Evolutionary conservation across 441 rosid species (phyloP), one percentile per base, ranked within the genome.

Genomic region (Erodium chrysanthum): DNA sequence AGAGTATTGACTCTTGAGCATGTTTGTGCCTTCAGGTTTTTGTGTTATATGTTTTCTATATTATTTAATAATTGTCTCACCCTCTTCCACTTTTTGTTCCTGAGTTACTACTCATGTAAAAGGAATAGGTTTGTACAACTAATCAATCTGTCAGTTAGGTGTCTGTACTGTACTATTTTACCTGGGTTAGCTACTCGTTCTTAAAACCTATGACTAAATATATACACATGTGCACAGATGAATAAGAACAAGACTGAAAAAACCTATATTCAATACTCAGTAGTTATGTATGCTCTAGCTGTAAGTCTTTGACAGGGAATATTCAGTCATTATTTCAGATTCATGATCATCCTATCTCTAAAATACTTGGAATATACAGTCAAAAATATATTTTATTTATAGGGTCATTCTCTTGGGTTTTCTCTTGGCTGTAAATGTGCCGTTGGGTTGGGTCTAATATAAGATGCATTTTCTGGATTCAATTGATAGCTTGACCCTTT

Each of bases 11-110:
- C 23, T 52, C 18, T 17, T 17, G 2, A 52, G 63, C 63, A 58
- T 58, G 63, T 58, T 58, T 58, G 63, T 22, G 63, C 63, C 22
- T 58, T 56, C 61, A 7, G 29, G 61, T 20, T 56, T 54, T 56
- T 8, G 27, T 56, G 61, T 56, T 56, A 56, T 14, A 18, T 56
- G 27, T 20, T 56, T 56, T 21, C 10, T 11, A 6, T 21, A 56
- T 22, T 22, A 22, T 22, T 58, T 58, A 58, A 21, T 21, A 1
- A 31, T 31, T 11, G 15, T 12, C 6, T 4, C 23, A 11, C 22
- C 63, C 63, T 15, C 29, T 10, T 42, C 48, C 48, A 37, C 11
- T 37, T 25, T 3, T 25, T 25, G 29, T 25, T 25, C 29, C 29
- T 25, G 1, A 25, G 29, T 25, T 25, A 25, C 29, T 25, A 25